Base-by-base conservation (phyloP, 805 yeast genomes). In the Wickerhamomyces tratensis region DNA sequence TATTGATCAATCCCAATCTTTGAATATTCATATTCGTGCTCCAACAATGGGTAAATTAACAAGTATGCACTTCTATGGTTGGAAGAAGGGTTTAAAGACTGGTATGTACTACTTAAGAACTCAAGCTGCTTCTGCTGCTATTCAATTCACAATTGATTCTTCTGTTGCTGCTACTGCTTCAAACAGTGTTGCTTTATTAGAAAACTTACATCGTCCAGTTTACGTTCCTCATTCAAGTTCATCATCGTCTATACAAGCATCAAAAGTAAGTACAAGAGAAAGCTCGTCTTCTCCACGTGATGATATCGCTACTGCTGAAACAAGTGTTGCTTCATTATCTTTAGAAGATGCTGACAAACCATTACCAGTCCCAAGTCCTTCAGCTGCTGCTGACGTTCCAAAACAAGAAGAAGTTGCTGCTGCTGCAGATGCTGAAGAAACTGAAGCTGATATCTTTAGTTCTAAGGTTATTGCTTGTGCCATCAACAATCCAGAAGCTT, bases 61-160 rank as follows among this genome's bases (percentile, higher is more conserved):
- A 6, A 79, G 93, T 50, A 93, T 93, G 97, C 98, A 93, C 64
- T 93, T 93, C 72, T 91, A 93, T 61, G 98, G 96, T 39, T 93
- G 98, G 98, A 85, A 86, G 71, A 87, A 85, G 71, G 98, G 98
- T 47, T 76, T 93, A 61, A 93, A 93, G 75, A 93, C 98, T 6
- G 98, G 98, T 58, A 91, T 93, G 94, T 93, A 93, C 72, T 93
- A 93, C 67, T 71, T 93, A 63, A 82, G 98, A 67, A 91, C 98
- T 10, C 95, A 86, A 72, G 96, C 98, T 46, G 98, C 98, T 20
- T 77, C 96, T 37, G 85, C 95, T 41, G 97, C 98, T 39, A 93
- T 93, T 59, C 95, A 91, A 69, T 91, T 88, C 64, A 84, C 93
- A 14, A 73, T 82, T 42, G 86, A 78, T 51, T 87, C 43, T 79